Evolutionary conservation across 129 eudicot species (phyloP), one percentile per base, ranked within the genome.

Genomic region (Calendula officinalis): DNA sequence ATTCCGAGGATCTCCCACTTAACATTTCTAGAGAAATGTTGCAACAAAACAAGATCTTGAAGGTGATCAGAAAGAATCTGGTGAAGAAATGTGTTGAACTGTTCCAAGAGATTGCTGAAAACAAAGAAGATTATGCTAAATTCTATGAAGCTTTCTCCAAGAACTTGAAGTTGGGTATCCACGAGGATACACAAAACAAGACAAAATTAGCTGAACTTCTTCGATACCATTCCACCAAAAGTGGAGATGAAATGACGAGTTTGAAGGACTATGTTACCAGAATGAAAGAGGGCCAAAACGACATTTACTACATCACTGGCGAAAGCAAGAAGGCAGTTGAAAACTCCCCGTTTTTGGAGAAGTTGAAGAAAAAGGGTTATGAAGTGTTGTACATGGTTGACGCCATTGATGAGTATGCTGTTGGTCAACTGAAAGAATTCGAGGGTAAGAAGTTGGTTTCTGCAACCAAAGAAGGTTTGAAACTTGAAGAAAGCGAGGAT

Each of bases 261-360:
- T 67, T 82, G 87, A 82, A 82, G 82, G 88, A 82, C 62, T 82
- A 79, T 12, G 82, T 83, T 16, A 83, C 88, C 11, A 63, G 88
- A 38, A 79, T 83, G 88, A 83, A 83, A 55, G 84, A 83, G 54
- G 78, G 77, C 33, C 88, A 83, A 66, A 75, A 35, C 14, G 88
- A 78, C 36, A 83, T 79, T n/a, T 83, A 67, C 49, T 83, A 83
- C 73, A 83, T 83, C 54, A 78, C 82, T 7, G 88, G 88, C 27
- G 88, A 82, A 52, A 81, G 86, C 80, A 73, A 77, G 74, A 81
- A 81, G 44, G 82, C 77, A 0, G 80, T 81, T 52, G 80, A 83
- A 46, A 79, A 83, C 75, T 83, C 84, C 2, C 84, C 80, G 41
- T 79, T 83, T 65, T 64, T 83, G n/a, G 84, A 83, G 75, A 79